Percentiles rank a stretch among this genome's conserved stretches.
These are phyloP conservation scores for Aleurites moluccanus DNA, from an alignment of 441 rosid genomes.

Conservation along the genomic window DNA sequence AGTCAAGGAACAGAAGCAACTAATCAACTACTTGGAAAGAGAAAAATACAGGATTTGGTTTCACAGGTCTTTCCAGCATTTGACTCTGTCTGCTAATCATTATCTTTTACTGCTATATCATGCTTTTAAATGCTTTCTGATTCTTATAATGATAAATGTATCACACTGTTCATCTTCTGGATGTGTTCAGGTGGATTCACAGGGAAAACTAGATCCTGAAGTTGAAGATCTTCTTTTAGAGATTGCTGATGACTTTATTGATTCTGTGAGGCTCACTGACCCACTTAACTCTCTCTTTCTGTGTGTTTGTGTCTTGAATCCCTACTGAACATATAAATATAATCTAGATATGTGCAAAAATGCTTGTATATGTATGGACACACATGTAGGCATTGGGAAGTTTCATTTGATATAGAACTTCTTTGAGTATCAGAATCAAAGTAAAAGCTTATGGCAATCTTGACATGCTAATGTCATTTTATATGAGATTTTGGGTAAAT, in stretches of 20 bases:
- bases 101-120: background rate
- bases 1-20: conserved; percentile 99
- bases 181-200: conserved; percentile 71
- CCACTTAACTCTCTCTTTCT: conserved; percentile 13
- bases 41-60: conserved; percentile 96
- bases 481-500: background rate
- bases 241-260: conserved; percentile 93
- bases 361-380: too few species aligned
- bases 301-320: background rate
- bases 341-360: too few species aligned
- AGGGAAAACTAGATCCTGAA: conserved; percentile 72
- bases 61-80: conserved; percentile 64
- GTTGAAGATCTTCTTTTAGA: conserved; percentile 97
- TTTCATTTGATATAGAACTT: background rate
- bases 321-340: too few species aligned
- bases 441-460: background rate
- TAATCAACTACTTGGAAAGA: conserved; percentile 94
- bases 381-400: background rate
- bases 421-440: too few species aligned
- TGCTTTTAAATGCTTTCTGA: conserved; percentile 12
- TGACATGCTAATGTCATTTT: too few species aligned
- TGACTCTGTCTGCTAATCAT: conserved; percentile 10
- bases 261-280: conserved; percentile 65
- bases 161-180: conserved; percentile 19
- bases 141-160: conserved; percentile 14